These are phyloP conservation scores for Saraca asoca DNA, from an alignment of 331 rosid genomes.

Conservation along the genomic window DNA sequence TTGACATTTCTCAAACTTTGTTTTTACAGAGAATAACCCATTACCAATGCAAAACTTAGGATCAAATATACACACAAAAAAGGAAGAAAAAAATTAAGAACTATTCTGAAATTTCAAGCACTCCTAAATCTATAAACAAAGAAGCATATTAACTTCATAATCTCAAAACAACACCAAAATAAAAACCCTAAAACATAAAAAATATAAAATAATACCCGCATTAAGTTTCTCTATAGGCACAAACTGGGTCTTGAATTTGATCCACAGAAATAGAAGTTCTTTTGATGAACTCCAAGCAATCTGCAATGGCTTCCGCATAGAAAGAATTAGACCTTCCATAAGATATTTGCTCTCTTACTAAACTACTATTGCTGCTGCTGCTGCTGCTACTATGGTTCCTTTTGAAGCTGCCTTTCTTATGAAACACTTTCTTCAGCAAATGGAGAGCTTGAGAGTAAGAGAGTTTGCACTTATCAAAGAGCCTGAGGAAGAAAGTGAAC, in stretches of 20 bases:
- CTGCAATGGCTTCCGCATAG: conserved; percentile 94
- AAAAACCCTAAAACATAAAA: background rate
- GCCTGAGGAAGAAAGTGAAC: conserved; percentile 46
- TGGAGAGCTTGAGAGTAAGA: conserved; percentile 47
- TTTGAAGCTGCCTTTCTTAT: conserved; percentile 34
- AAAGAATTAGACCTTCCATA: conserved; percentile 72
- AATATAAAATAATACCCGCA: background rate
- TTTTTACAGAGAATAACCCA: conserved; percentile 32
- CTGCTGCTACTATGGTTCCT: conserved; percentile 44
- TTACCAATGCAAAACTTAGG: conserved; percentile 33
- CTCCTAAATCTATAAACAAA: background rate
- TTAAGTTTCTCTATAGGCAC: too few relatives aligned
- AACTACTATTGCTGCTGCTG: conserved; percentile 28
- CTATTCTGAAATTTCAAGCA: background rate
- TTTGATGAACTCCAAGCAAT: conserved; percentile 89
- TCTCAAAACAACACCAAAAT: conserved; percentile 25
- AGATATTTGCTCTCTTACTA: conserved; percentile 42
- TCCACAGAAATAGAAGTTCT: conserved; percentile 65
- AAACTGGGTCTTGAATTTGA: conserved; percentile 45
- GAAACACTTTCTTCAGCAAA: conserved; percentile 40
- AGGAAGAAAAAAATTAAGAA: conserved; percentile 5
- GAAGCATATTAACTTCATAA: conserved; percentile 6
- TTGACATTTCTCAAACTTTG: conserved; percentile 37
- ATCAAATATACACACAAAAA: conserved; percentile 21
- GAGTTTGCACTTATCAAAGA: conserved; percentile 43